Evolutionary conservation across 1,139 yeast species (phyloP).

Genomic region (Taiozyma onychis): DNA sequence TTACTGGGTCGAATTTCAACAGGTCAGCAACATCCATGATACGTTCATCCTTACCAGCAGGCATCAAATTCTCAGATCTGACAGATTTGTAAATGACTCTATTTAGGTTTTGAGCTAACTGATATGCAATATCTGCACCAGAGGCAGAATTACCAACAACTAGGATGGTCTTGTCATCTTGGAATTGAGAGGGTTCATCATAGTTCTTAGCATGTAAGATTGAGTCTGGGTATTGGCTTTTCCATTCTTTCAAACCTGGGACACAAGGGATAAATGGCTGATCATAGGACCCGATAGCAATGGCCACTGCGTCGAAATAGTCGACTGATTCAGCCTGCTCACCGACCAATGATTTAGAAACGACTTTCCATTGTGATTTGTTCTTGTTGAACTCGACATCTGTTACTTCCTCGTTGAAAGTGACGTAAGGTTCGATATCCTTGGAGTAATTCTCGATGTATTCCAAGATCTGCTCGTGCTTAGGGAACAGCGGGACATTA

Average conservation of each 20-base stretch:
- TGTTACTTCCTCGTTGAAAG: constrained; percentile 30
- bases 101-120: constrained; percentile 17
- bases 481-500: constrained; percentile 44
- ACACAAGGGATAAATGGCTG: constrained; percentile 45
- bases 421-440: constrained; percentile 28
- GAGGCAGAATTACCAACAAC: constrained; percentile 42
- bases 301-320: constrained; percentile 42
- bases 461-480: constrained; percentile 39
- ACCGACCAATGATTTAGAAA: constrained; percentile 16
- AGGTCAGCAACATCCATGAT: constrained; percentile 27
- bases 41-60: constrained; percentile 32
- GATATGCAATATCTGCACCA: constrained; percentile 35
- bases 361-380: constrained; percentile 28
- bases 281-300: constrained; percentile 52
- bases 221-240: constrained; percentile 19
- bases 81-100: constrained; percentile 24
- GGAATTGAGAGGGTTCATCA: constrained; percentile 40
- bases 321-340: constrained; percentile 24
- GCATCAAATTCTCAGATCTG: constrained; percentile 19
- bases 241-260: constrained; percentile 35
- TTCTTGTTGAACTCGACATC: constrained; percentile 8
- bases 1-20: constrained; percentile 28
- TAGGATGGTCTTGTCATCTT: constrained; percentile 30
- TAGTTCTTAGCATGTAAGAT: constrained; percentile 31
- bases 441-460: constrained; percentile 43